Percentiles rank a stretch among this genome's conserved stretches.
These are phyloP conservation scores for Spiromastix sp. DNA, from an alignment of 2,329 filamentous ascomycete species.

Conservation along the genomic window DNA sequence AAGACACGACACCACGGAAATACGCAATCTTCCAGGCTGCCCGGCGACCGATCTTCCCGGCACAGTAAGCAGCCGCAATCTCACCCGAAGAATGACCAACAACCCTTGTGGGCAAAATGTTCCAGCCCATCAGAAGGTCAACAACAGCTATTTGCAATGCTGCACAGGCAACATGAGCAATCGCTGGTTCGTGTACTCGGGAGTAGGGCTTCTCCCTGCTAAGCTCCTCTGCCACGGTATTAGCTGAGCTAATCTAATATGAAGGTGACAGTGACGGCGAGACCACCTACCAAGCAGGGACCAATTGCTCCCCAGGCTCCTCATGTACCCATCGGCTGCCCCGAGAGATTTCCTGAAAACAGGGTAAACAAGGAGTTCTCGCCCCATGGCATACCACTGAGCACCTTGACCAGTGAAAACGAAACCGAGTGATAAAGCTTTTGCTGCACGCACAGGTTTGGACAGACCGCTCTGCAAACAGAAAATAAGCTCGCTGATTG, in stretches of 20 bases:
- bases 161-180: conserved; percentile 23
- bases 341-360: conserved; percentile 13
- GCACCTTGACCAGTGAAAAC: conserved; percentile 30
- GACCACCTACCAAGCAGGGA: conserved; percentile 5
- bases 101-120: conserved; percentile 15
- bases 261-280: neutral
- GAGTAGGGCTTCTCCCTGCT: conserved; percentile 5
- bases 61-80: conserved; percentile 27
- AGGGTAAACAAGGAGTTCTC: conserved; percentile 16
- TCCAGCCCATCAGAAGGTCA: conserved; percentile 17
- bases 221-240: conserved; percentile 9
- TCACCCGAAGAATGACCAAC: conserved; percentile 28
- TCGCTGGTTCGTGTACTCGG: conserved; percentile 16
- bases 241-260: conserved; percentile 4
- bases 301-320: conserved; percentile 8
- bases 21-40: conserved; percentile 15
- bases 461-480: conserved; percentile 5
- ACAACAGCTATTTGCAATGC: conserved; percentile 25
- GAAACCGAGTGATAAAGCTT: conserved; percentile 12
- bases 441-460: conserved; percentile 2
- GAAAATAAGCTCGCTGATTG: conserved; percentile 2
- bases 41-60: conserved; percentile 10
- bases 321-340: conserved; percentile 8
- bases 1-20: conserved; percentile 14
- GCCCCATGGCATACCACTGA: conserved; percentile 26